Evolutionary conservation across 139 green algal species (phyloP).

Genomic region (Ettlia oleoabundans): DNA sequence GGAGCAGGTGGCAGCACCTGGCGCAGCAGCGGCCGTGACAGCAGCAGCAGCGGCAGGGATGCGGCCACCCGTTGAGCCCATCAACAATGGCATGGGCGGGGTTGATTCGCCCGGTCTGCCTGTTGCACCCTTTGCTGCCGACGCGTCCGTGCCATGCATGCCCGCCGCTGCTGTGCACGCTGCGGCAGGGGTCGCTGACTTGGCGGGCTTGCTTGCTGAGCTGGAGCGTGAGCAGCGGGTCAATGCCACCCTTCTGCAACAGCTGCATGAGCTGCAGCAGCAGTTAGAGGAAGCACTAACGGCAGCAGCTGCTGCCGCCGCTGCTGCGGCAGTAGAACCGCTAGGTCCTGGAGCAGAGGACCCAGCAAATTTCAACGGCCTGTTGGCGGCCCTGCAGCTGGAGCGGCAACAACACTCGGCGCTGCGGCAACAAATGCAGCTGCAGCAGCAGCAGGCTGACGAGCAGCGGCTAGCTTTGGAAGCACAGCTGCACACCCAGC

Average conservation of each 20-base stretch:
- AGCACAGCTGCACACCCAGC: constrained; percentile 24
- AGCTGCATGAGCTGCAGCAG: constrained; percentile 37
- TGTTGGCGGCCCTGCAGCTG: constrained; percentile 21
- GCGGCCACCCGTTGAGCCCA: no score
- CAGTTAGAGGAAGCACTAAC: constrained; percentile 1
- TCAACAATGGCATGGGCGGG: no score
- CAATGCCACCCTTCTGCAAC: constrained; percentile 16
- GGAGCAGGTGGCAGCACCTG: neutral
- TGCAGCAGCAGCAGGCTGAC: constrained; percentile 12
- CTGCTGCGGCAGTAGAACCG: neutral
- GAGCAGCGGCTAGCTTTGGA: constrained; percentile 36
- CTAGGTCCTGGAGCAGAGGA: neutral
- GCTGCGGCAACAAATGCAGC: neutral
- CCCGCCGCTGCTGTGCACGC: neutral
- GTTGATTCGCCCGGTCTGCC: no score
- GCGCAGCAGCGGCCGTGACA: neutral
- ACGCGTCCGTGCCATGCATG: neutral
- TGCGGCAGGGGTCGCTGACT: neutral
- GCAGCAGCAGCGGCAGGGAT: neutral
- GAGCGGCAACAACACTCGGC: constrained; percentile 10
- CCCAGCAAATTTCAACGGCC: constrained; percentile 10
- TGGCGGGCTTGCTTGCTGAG: neutral
- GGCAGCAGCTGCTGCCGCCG: neutral
- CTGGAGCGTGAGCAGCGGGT: constrained; percentile 35
- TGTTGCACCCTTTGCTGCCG: no score